phyloP scores from a whole-genome alignment of 2,329 filamentous ascomycete genomes.

The Trichoderma sp. region DNA sequence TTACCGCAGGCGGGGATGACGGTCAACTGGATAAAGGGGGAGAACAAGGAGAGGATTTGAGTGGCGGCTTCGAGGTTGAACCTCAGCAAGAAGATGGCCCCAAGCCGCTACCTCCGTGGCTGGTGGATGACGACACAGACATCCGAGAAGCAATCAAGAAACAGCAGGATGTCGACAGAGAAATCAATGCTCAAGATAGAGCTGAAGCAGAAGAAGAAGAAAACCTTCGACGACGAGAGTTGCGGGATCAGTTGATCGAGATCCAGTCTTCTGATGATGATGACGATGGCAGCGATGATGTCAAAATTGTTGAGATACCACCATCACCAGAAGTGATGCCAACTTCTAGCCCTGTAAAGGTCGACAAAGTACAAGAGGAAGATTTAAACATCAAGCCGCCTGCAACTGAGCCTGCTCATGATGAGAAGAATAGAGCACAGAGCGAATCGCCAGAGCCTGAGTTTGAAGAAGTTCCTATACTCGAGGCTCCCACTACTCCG shows the following conservation, averaged over 20 bases:
- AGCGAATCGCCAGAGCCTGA: constrained; percentile 26
- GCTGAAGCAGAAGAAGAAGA: constrained; percentile 56
- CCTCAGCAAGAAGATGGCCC: constrained; percentile 41
- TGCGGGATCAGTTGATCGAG: constrained; percentile 53
- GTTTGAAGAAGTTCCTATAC: constrained; percentile 38
- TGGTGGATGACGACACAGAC: constrained; percentile 62
- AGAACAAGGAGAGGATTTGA: constrained; percentile 46
- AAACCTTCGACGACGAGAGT: constrained; percentile 41
- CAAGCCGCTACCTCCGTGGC: constrained; percentile 73
- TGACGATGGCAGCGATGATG: constrained; percentile 55
- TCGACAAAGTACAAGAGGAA: constrained; percentile 19
- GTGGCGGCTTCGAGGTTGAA: constrained; percentile 64
- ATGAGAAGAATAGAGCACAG: background rate
- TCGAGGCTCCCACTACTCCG: constrained; percentile 16
- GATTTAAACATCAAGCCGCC: background rate
- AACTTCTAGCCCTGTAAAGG: background rate
- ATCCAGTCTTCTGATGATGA: constrained; percentile 60
- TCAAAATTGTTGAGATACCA: constrained; percentile 54
- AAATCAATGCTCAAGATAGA: constrained; percentile 63
- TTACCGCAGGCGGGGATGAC: constrained; percentile 22
- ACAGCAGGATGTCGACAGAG: constrained; percentile 53
- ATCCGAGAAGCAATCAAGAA: constrained; percentile 61
- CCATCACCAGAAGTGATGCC: constrained; percentile 28
- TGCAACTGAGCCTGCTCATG: background rate
- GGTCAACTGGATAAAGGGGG: constrained; percentile 23